A percentile compares a stretch with the other conserved stretches of the same genome.
These are phyloP conservation scores for Berkeleyomyces basicola DNA, from an alignment of 2,329 filamentous ascomycete species.

Conservation along the genomic window DNA sequence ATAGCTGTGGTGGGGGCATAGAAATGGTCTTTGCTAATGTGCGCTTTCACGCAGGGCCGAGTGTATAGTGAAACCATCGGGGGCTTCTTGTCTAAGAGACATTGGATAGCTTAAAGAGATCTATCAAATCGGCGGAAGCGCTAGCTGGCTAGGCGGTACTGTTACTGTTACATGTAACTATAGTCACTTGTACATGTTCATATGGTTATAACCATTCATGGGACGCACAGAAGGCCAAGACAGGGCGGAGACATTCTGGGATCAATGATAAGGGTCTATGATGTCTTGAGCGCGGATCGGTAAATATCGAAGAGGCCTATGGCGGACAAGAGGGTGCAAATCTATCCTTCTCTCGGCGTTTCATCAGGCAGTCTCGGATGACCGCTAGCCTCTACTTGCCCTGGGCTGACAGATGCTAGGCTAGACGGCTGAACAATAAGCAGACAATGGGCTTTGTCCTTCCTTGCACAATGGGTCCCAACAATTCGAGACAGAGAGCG, in stretches of 20 bases:
- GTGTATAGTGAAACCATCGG: background rate
- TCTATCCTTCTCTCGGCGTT: background rate
- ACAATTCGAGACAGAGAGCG: background rate
- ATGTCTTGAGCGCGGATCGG: background rate
- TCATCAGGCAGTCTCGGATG: background rate
- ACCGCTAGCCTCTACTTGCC: background rate
- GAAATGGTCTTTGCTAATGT: background rate
- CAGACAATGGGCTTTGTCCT: slow-evolving; percentile 4
- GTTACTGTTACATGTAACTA: too few species aligned
- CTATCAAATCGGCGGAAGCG: too few species aligned
- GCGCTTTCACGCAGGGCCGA: background rate
- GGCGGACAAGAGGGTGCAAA: background rate
- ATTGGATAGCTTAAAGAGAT: too few species aligned
- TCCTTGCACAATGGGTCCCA: background rate
- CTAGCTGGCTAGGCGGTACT: background rate
- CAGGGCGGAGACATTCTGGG: background rate
- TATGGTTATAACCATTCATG: background rate
- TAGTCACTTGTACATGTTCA: too few species aligned
- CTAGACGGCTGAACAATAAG: background rate
- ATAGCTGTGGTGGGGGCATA: background rate
- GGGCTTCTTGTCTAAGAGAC: too few species aligned
- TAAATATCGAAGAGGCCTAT: background rate
- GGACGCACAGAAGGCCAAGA: background rate
- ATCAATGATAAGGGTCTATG: background rate
- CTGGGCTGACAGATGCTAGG: background rate